Percentiles rank a stretch among this genome's conserved stretches.
Evolutionary conservation across 179 eudicot genomes (phyloP).

Genomic region (Silene vulgaris): DNA sequence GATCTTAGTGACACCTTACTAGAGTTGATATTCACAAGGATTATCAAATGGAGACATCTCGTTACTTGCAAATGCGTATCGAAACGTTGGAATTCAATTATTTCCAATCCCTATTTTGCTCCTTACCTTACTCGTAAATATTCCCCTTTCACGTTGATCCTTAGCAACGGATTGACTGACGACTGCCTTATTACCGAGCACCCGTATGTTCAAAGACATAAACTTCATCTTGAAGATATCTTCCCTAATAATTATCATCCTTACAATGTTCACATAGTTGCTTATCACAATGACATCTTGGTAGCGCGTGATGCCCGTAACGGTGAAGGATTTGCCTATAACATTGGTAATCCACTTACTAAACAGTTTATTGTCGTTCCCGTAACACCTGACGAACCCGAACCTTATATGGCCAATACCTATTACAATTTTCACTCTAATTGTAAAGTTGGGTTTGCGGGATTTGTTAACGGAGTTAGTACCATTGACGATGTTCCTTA

Average conservation of each 20-base stretch:
- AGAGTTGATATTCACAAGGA: conserved; percentile 9
- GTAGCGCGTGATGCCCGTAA: background rate
- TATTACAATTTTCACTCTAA: no score
- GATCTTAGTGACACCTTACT: background rate
- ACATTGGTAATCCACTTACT: background rate
- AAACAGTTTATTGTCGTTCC: background rate
- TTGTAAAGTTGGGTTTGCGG: background rate
- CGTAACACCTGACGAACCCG: no score
- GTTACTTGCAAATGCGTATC: background rate
- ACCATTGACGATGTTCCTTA: no score
- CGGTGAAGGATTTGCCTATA: background rate
- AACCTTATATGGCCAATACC: no score
- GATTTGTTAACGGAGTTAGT: background rate
- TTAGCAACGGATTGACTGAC: no score
- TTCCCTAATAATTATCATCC: no score
- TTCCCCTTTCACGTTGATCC: background rate
- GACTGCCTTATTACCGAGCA: background rate
- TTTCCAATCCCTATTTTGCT: background rate
- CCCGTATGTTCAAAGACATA: conserved; percentile 5
- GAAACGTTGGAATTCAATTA: no score
- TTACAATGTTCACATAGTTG: background rate
- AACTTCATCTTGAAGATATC: background rate
- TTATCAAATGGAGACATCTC: background rate
- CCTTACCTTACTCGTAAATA: background rate
- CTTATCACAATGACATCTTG: background rate